Evolutionary conservation across 345 rosid species (phyloP).

Genomic region (Rhizophora mangle): DNA sequence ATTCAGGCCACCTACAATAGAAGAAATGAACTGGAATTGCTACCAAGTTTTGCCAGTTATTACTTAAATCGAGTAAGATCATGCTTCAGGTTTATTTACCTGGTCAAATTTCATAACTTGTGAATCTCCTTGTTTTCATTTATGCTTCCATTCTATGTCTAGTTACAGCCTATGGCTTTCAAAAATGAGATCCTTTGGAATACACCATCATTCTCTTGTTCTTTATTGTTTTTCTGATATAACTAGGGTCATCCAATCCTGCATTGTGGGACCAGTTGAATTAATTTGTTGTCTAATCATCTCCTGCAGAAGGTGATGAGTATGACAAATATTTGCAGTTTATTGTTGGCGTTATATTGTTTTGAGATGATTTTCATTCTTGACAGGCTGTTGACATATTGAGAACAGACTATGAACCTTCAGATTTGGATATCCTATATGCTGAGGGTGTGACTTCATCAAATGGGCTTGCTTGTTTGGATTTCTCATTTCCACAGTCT

Average conservation of each 20-base stretch:
- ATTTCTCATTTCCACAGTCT: slow-evolving; percentile 78
- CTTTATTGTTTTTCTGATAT: background rate
- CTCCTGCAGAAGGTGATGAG: slow-evolving; percentile 1
- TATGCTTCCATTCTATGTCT: slow-evolving; percentile 1
- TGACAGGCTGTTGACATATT: slow-evolving; percentile 71
- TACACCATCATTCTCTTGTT: background rate
- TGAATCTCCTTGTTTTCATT: background rate
- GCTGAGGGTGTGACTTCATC: slow-evolving; percentile 97
- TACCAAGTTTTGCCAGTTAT: slow-evolving; percentile 81
- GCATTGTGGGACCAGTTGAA: background rate
- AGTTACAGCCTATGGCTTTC: background rate
- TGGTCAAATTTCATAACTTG: background rate
- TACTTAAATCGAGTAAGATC: slow-evolving; percentile 78
- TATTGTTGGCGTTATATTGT: background rate
- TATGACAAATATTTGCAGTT: background rate
- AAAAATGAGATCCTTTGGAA: background rate
- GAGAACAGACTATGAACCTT: slow-evolving; percentile 84
- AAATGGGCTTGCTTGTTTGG: slow-evolving; percentile 86
- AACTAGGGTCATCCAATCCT: no score
- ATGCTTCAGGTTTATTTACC: slow-evolving; percentile 20
- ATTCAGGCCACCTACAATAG: slow-evolving; percentile 79
- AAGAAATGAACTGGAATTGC: slow-evolving; percentile 68
- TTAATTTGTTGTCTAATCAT: background rate
- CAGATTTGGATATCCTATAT: slow-evolving; percentile 84
- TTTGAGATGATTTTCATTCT: slow-evolving; percentile 14